A percentile compares a stretch with the other conserved stretches of the same genome.
These are phyloP conservation scores for Nothophaeocryptopus gaeumannii DNA, from an alignment of 2,329 filamentous ascomycete genomes.

Conservation along the genomic window DNA sequence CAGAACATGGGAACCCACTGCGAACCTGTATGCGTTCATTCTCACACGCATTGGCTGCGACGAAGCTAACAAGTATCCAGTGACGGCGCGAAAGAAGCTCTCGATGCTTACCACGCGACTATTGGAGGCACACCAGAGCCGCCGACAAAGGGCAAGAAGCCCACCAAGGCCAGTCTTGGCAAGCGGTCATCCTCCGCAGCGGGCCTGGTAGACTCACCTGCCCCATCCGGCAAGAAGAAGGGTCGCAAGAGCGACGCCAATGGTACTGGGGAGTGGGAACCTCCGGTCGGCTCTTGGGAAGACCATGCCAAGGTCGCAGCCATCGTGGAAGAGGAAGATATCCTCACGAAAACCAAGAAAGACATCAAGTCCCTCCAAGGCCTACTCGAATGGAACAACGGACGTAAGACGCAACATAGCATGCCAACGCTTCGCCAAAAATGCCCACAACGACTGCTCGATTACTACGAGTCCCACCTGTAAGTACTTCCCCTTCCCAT, in stretches of 20 bases:
- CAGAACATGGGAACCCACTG: constrained; percentile 75
- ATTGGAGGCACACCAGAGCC: constrained; percentile 60
- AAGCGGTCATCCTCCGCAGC: constrained; percentile 23
- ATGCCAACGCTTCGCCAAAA: constrained; percentile 68
- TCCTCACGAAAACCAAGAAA: constrained; percentile 21
- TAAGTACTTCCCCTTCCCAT: constrained; percentile 28
- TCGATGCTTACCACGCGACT: constrained; percentile 61
- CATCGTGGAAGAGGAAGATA: constrained; percentile 56
- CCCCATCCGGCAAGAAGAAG: constrained; percentile 25
- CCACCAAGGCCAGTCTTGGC: constrained; percentile 15
- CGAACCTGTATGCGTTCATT: constrained; percentile 58
- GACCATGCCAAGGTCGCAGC: constrained; percentile 71
- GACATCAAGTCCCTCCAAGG: constrained; percentile 58
- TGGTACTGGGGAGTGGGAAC: constrained; percentile 53
- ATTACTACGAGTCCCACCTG: constrained; percentile 40
- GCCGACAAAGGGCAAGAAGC: constrained; percentile 36
- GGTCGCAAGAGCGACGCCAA: constrained; percentile 27
- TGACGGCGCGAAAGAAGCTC: constrained; percentile 49
- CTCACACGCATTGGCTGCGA: neutral
- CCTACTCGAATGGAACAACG: constrained; percentile 71
- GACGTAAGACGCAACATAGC: constrained; percentile 70
- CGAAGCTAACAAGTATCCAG: constrained; percentile 11
- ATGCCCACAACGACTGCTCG: constrained; percentile 65
- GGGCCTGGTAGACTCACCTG: constrained; percentile 27
- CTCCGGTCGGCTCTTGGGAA: constrained; percentile 74